These are phyloP conservation scores for Raffaelea albimanens DNA, from an alignment of 2,329 filamentous ascomycete species.

Conservation along the genomic window DNA sequence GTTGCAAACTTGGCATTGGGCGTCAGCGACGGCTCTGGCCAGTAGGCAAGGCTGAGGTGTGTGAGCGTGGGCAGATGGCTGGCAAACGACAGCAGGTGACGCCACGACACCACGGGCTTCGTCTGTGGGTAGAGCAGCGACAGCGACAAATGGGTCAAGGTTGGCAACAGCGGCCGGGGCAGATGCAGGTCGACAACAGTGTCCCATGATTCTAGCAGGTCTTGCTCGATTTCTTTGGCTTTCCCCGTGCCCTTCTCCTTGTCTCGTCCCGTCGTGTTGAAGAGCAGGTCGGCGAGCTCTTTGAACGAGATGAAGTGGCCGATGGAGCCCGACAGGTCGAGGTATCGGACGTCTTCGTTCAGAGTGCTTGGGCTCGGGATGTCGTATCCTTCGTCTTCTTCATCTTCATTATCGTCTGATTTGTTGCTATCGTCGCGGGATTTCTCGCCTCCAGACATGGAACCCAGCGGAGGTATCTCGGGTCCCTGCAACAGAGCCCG, in stretches of 20 bases:
- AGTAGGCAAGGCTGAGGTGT: slow-evolving; percentile 51
- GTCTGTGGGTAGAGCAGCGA: slow-evolving; percentile 24
- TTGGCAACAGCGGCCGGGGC: slow-evolving; percentile 37
- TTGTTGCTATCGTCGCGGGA: not conserved
- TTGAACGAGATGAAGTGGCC: slow-evolving; percentile 41
- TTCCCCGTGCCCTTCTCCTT: slow-evolving; percentile 6
- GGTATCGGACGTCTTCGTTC: slow-evolving; percentile 38
- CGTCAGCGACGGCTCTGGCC: slow-evolving; percentile 51
- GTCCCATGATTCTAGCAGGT: slow-evolving; percentile 45
- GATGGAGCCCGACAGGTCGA: slow-evolving; percentile 45
- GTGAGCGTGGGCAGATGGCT: slow-evolving; percentile 44
- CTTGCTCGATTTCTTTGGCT: slow-evolving; percentile 11
- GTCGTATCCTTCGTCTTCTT: slow-evolving; percentile 15
- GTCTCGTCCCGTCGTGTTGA: slow-evolving; percentile 17
- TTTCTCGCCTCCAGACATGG: not conserved
- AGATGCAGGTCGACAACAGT: slow-evolving; percentile 17
- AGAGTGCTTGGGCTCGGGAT: slow-evolving; percentile 16
- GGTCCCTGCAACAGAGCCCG: slow-evolving; percentile 32
- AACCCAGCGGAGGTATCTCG: slow-evolving; percentile 4
- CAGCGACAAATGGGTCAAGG: slow-evolving; percentile 52
- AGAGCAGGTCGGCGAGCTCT: slow-evolving; percentile 42
- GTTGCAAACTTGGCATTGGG: slow-evolving; percentile 41
- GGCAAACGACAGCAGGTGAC: slow-evolving; percentile 45
- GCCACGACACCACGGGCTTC: slow-evolving; percentile 38
- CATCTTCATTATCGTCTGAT: slow-evolving; percentile 15